Evolutionary conservation across 768 basidiomycete species (phyloP).

Genomic region (Boletus huronensis): DNA sequence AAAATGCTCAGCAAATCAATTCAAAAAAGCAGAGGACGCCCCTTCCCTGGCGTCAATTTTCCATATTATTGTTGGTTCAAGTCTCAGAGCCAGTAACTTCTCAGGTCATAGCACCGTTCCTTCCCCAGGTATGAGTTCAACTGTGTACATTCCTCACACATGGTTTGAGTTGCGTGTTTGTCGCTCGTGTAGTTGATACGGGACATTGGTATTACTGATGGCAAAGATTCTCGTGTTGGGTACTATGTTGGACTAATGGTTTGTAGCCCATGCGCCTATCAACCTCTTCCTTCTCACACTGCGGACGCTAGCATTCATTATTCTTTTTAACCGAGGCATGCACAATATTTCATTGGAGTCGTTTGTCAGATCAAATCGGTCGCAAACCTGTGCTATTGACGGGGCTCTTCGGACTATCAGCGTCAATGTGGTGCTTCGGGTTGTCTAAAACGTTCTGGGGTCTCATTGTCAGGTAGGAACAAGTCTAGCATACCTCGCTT

Average conservation of each 20-base stretch:
- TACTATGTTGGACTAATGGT: constrained; percentile 51
- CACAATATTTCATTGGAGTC: constrained; percentile 48
- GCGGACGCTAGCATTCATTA: constrained; percentile 38
- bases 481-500: background rate
- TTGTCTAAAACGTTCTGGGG: constrained; percentile 45
- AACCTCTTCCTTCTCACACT: background rate
- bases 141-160: background rate
- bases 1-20: constrained; percentile 7
- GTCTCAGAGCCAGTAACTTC: constrained; percentile 72
- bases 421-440: constrained; percentile 48
- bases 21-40: constrained; percentile 42
- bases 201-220: constrained; percentile 37
- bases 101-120: constrained; percentile 72
- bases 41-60: constrained; percentile 66
- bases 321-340: constrained; percentile 50
- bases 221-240: constrained; percentile 43
- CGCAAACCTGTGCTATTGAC: constrained; percentile 46
- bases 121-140: constrained; percentile 47
- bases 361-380: constrained; percentile 47
- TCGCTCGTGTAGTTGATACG: constrained; percentile 22
- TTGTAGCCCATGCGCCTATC: constrained; percentile 10
- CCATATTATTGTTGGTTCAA: constrained; percentile 65
- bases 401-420: constrained; percentile 42
- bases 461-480: constrained; percentile 37
- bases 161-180: background rate